Evolutionary conservation across 2,329 filamentous ascomycete species (phyloP), one percentile per base, ranked within the genome.

Genomic region (Fusarium caatingaense): DNA sequence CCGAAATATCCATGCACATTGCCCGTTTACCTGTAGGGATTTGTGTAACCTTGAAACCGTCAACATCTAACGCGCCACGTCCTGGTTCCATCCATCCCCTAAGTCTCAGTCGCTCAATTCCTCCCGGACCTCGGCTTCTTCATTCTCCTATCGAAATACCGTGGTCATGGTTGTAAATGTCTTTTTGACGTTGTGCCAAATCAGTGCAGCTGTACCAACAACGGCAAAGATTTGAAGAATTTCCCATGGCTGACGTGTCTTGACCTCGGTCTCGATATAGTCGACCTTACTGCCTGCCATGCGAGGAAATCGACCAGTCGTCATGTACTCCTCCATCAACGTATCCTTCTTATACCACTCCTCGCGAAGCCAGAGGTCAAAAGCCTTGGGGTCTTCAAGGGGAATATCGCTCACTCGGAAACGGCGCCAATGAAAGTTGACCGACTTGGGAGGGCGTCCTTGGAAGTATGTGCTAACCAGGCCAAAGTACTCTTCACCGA

Each of bases 341-440:
- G 89, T 88, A 74, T 99, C 95, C 79, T 99, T 99, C 78, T 97
- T 94, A 53, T 91, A 88, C 96, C 96, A 99, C 46, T 94, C 88
- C 60, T 93, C 90, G 32, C 90, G 87, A 28, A 98, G 84, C 96
- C 96, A 99, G 5, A 85, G 75, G 60, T 97, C 93, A 75, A 99
- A 99, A 9, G 87, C 84, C 42, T 91, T 87, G 18, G 87, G 85
- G 72, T 91, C 88, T 32, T 93, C 86, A 12, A 97, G 86, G 0
- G 95, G 95, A 45, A 99, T 97, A 21, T 93, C 89, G 23, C 87
- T 86, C 16, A 98, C 78, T 34, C 88, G 87, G 80, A 97, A 98
- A 12, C 94, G 90, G 56, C 96, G 89, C 93, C 95, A 99, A 81
- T 97, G 92, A 84, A 98, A 94, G 80, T 98, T 98, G 75, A 98